These are phyloP conservation scores for Umbelopsis sp. DNA, from an alignment of 192 early-diverging fungal genomes.

Conservation along the genomic window DNA sequence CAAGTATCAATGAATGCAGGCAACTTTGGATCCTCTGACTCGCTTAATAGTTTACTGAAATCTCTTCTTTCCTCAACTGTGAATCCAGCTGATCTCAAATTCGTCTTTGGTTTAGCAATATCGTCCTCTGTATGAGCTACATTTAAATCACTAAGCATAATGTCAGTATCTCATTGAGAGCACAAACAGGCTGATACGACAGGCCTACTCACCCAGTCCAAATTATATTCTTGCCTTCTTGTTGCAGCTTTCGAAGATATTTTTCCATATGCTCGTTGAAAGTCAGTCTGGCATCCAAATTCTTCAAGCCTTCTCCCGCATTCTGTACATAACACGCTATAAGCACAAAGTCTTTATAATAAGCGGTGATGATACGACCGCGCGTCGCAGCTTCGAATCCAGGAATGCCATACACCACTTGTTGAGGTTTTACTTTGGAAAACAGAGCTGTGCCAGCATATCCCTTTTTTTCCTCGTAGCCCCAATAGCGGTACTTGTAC, in stretches of 20 bases:
- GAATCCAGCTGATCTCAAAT: slow-evolving; percentile 77
- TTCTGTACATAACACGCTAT: slow-evolving; percentile 83
- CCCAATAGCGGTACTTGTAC: slow-evolving; percentile 78
- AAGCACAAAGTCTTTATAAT: slow-evolving; percentile 67
- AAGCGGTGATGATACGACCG: slow-evolving; percentile 73
- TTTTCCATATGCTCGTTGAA: slow-evolving; percentile 69
- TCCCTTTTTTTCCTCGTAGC: slow-evolving; percentile 72
- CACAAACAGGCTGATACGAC: background rate
- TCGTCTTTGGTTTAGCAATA: slow-evolving; percentile 72
- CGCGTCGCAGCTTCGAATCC: slow-evolving; percentile 46
- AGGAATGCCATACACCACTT: slow-evolving; percentile 63
- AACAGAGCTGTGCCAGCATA: slow-evolving; percentile 79
- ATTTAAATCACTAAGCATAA: slow-evolving; percentile 66
- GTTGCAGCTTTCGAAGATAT: slow-evolving; percentile 68
- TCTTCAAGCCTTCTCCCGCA: slow-evolving; percentile 71
- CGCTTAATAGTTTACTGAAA: slow-evolving; percentile 59
- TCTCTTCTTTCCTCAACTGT: slow-evolving; percentile 79
- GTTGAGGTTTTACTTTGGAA: slow-evolving; percentile 75
- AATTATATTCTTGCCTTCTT: slow-evolving; percentile 68
- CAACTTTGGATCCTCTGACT: slow-evolving; percentile 39
- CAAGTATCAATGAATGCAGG: slow-evolving; percentile 72
- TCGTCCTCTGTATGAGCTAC: slow-evolving; percentile 82
- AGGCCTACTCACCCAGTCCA: slow-evolving; percentile 64
- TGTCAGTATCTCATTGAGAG: background rate
- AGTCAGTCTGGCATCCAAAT: slow-evolving; percentile 64